Percentiles rank a stretch among this genome's conserved stretches.
Evolutionary conservation across 208 protist genomes (phyloP).

Genomic region (Leishmania martiniquensis): DNA sequence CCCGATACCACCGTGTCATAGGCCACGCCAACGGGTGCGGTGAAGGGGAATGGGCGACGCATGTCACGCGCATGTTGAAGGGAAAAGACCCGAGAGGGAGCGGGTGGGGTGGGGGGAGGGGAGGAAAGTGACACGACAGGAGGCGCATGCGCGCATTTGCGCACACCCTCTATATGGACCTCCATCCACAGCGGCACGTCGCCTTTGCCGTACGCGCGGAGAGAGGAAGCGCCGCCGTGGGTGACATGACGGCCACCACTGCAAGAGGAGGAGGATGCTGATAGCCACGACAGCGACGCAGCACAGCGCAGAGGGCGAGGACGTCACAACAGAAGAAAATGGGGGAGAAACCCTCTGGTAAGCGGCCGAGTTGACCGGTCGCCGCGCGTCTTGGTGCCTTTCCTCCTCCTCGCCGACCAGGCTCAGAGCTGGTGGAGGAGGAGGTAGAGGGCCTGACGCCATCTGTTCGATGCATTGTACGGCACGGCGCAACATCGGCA

Average conservation of each 20-base stretch:
- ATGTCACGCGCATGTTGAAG: neutral
- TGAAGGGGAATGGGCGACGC: neutral
- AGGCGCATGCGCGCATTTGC: neutral
- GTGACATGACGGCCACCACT: neutral
- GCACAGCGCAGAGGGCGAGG: neutral
- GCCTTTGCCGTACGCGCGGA: neutral
- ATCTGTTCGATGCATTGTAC: neutral
- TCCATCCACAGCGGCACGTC: too few relatives aligned
- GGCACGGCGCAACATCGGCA: neutral
- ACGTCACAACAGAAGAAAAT: neutral
- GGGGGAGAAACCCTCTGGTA: neutral
- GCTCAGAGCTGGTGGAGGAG: neutral
- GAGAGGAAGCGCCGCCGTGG: neutral
- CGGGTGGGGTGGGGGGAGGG: neutral
- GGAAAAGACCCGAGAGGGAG: neutral
- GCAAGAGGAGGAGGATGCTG: neutral
- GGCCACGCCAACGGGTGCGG: neutral
- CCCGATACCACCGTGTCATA: neutral
- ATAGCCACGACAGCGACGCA: neutral
- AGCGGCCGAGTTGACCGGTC: neutral
- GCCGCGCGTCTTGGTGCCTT: neutral
- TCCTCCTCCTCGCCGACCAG: neutral
- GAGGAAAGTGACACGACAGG: neutral
- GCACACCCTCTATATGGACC: neutral
- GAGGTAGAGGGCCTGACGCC: neutral